Base-by-base conservation (phyloP, 345 rosid species). In the Carallia brachiata region DNA sequence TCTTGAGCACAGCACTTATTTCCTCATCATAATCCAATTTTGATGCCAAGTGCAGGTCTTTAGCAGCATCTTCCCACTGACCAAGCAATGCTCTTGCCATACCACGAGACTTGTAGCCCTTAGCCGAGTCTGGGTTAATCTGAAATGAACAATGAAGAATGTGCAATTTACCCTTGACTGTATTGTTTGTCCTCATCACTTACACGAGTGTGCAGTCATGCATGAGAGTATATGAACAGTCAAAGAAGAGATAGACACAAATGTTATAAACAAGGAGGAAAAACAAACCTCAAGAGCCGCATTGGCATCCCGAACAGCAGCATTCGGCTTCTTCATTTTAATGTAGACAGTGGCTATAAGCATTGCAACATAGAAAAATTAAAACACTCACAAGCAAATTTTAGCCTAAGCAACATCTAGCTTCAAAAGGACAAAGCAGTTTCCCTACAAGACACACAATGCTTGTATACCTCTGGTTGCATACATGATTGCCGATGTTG, bases 101-200 rank as follows among this genome's bases (percentile, higher is more conserved):
- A 7, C 99, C 98, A 9, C 99, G 85, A 57, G 96, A 75, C 80
- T 95, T 95, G 85, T 90, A 92, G 65, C 99, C 99, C 78, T 90
- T 95, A 1, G 99, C 99, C 75, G 98, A 95, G 79, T 95, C 94
- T 57, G 97, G 93, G 72, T 95, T 92, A 69, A 95, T 95, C 98
- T 95, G 85, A 40, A 7, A 79, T 47, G 31, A 52, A 13, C 13
- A 59, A 36, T 55, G 48, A 1, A 12, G 40, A 19, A 48, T 17
- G 2, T 36, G 39, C 18, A 23, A 53, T 7, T 27, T 52, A 47
- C 27, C 8, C 54, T 15, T 39, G 30, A 37, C 50, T 44, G 4
- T 44, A 44, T 3, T 12, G 50, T 44, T 44, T 44, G 13, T 44
- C 50, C 16, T 44, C 4, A 0, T 44, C 17, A 10, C 50, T 44